Conservation (phyloP, 1,139 yeast species). For the Diutina siamensis region DNA sequence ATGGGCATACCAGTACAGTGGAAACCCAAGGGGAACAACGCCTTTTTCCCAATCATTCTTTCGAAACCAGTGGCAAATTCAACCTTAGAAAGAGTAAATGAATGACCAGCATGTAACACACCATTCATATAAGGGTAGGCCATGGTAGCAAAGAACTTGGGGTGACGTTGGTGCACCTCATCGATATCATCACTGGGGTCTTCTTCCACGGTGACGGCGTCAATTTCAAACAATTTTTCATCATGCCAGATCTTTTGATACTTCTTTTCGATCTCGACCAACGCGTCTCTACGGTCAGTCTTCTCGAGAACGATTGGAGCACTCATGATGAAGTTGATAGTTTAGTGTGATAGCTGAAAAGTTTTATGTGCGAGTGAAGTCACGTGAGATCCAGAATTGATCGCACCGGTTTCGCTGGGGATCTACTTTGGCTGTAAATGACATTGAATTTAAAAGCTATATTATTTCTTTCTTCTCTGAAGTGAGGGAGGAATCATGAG, state of each 20-base stretch:
- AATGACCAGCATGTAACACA: conserved; percentile 94
- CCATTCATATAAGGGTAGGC: conserved; percentile 99
- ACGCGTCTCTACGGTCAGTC: conserved; percentile 88
- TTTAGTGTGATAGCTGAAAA: not conserved
- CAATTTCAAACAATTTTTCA: conserved; percentile 71
- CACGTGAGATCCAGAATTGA: not conserved
- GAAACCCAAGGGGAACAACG: conserved; percentile 93
- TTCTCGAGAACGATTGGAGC: conserved; percentile 33
- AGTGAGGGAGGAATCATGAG: conserved; percentile 1
- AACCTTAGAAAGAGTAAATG: conserved; percentile 88
- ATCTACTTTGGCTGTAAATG: no score
- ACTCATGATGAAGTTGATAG: conserved; percentile 20
- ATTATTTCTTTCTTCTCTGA: not conserved
- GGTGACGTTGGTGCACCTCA: conserved; percentile 65
- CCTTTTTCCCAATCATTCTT: conserved; percentile 88
- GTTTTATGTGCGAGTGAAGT: conserved; percentile 1
- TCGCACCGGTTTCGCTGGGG: not conserved
- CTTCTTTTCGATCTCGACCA: conserved; percentile 80
- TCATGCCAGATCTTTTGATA: conserved; percentile 84
- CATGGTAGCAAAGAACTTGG: conserved; percentile 88
- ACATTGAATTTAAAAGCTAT: no score
- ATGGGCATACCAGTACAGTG: conserved; percentile 99
- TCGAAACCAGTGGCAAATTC: conserved; percentile 93
- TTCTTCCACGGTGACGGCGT: conserved; percentile 74
- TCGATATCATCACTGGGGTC: conserved; percentile 47